Evolutionary conservation across 306 rosid genomes (phyloP), one percentile per base, ranked within the genome.

Genomic region (Gillenia trifoliata): DNA sequence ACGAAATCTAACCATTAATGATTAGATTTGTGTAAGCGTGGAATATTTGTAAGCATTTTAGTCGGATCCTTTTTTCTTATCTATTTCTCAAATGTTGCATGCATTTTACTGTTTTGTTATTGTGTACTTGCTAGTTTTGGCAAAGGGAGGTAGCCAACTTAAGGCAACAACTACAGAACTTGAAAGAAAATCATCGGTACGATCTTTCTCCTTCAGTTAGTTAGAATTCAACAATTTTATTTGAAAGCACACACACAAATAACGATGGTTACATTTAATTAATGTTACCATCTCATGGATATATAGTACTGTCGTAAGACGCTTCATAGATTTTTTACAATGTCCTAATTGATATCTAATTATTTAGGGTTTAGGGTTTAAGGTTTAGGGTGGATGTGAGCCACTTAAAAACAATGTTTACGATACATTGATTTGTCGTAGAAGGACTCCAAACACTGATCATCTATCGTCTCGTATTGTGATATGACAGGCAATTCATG

Each of bases 181-280:
- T 93, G 77, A 92, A 84, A 81, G 92, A 89, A 71, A 85, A 73
- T 57, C 90, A 91, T 64, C 74, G 97, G 98, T 93, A 86, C 47
- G 30, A 52, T 11, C 66, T 69, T 50, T 82, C 80, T 61, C 47
- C 75, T 55, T 23, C 67, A 38, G 30, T 72, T 70, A 5, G 25
- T 25, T 57, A 36, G 11, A 38, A 57, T 8, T 55, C 1, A 22
- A 25, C 17, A 56, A 36, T 33, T 71, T 23, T 70, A 12, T 70
- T 33, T 54, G 9, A 45, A 69, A 54, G 30, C 40, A 47, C 5
- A n/a, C 43, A 20, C 45, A 7, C 26, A 31, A 6, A 63, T 19
- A 63, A 63, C 7, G n/a, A 25, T 57, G 64, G 31, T 16, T 57
- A 33, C 64, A 57, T 4, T 17, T 57, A 57, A 25, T 17, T 57